Evolutionary conservation across 2,329 filamentous ascomycete species (phyloP).

Genomic region (Arthrobotrys pseudoclavata): DNA sequence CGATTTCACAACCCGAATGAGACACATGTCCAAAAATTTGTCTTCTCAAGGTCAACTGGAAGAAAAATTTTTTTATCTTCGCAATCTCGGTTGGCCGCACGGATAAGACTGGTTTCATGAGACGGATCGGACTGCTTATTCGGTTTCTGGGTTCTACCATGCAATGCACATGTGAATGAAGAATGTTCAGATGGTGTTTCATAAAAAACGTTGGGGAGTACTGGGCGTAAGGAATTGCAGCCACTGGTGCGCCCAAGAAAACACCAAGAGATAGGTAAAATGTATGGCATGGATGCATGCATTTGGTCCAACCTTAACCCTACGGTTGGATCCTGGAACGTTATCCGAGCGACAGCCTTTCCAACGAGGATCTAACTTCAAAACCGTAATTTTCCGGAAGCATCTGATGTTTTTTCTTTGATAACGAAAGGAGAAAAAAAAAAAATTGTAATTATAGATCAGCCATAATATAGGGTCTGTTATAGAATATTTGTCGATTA

Average conservation of each 20-base stretch:
- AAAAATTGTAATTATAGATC: slow-evolving; percentile 40
- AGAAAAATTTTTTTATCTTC: slow-evolving; percentile 24
- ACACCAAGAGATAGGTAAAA: slow-evolving; percentile 45
- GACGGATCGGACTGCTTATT: slow-evolving; percentile 20
- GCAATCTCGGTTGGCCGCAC: slow-evolving; percentile 22
- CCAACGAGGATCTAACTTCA: slow-evolving; percentile 14
- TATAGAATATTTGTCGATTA: slow-evolving; percentile 1
- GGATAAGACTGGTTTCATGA: slow-evolving; percentile 35
- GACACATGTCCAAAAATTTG: slow-evolving; percentile 11
- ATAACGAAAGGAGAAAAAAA: slow-evolving; percentile 15
- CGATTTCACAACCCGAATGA: slow-evolving; percentile 8
- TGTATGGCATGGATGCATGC: slow-evolving; percentile 41
- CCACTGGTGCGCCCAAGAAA: slow-evolving; percentile 30
- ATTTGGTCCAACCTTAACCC: slow-evolving; percentile 55
- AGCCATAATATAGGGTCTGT: slow-evolving; percentile 6
- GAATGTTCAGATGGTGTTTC: slow-evolving; percentile 20
- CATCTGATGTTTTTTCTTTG: slow-evolving; percentile 18
- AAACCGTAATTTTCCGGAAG: slow-evolving; percentile 45
- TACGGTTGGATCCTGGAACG: slow-evolving; percentile 44
- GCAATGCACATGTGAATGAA: slow-evolving; percentile 19
- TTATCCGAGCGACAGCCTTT: slow-evolving; percentile 38
- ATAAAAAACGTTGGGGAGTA: slow-evolving; percentile 7
- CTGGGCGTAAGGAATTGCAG: slow-evolving; percentile 21
- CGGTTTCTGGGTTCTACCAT: slow-evolving; percentile 26
- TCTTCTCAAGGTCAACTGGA: slow-evolving; percentile 24